Base-by-base conservation (phyloP, 1,284 basidiomycete genomes). In the Cystobasidiaceae sp. region DNA sequence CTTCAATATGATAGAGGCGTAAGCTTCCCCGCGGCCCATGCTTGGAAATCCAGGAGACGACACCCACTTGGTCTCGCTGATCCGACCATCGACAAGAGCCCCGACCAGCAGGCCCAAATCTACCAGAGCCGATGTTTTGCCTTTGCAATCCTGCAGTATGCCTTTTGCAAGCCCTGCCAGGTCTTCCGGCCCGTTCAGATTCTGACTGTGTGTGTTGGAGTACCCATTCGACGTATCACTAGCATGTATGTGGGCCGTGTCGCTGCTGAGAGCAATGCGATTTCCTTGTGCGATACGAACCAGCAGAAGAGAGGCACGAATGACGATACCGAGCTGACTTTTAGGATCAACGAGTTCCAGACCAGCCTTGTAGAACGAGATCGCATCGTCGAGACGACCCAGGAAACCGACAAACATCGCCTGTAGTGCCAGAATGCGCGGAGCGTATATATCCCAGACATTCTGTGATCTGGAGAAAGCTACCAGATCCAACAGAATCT, bases 21-120 rank as follows among this genome's bases (percentile, higher is more conserved):
- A 19, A 66, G 17, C 7, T 21, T 25, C 39, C 15, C 21, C 25
- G 19, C 6, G 6, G 30, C 45, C 15, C 2, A 21, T 15, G 11
- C 4, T 23, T 19, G 30, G 4, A 17, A 8, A 32, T 7, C 19
- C 2, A 5, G 17, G n/a, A 33, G 17, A n/a, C 25, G 28, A 27
- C 19, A 49, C 67, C 25, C 37, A 68, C 67, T 68, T 68, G 19
- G 63, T 52, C 45, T 48, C 52, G 50, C 66, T 63, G 11, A 68
- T 59, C 33, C 50, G 62, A 3, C 60, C 46, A 33, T 50, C 33
- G 8, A 50, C 55, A 7, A 65, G 33, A 4, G 67, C 63, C 21
- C 48, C 49, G 15, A 68, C 15, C 13, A 66, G 28, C n/a, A 57
- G 28, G 3, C 54, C 67, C 6, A 59, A 44, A 8, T 66, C 54